Evolutionary conservation across 1,284 basidiomycete species (phyloP).

Genomic region (Cutaneotrichosporon dermatis): DNA sequence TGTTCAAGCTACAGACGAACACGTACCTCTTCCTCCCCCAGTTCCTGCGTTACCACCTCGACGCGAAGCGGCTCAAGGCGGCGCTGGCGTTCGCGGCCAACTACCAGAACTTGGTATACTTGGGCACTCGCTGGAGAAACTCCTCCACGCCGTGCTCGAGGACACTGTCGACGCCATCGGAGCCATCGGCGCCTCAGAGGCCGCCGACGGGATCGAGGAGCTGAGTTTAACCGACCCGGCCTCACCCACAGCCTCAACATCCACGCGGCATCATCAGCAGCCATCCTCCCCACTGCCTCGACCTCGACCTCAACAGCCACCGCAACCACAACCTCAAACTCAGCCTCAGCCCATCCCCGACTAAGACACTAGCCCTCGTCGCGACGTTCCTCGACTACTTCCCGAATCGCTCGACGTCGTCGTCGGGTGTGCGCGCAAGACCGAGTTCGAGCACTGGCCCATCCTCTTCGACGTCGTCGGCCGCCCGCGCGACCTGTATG

Average conservation of each 20-base stretch:
- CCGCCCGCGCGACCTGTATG: slow-evolving; percentile 82
- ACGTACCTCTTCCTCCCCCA: slow-evolving; percentile 94
- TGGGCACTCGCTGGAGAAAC: slow-evolving; percentile 86
- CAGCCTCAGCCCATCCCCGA: neutral
- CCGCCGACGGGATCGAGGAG: no score
- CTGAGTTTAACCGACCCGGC: no score
- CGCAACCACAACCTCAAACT: neutral
- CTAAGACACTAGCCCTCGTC: slow-evolving; percentile 59
- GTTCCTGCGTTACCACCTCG: slow-evolving; percentile 78
- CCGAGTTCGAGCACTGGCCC: slow-evolving; percentile 87
- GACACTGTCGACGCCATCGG: slow-evolving; percentile 61
- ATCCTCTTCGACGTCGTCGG: slow-evolving; percentile 86
- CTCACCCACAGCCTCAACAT: no score
- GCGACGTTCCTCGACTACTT: slow-evolving; percentile 94
- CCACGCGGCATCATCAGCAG: no score
- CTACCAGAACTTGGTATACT: slow-evolving; percentile 86
- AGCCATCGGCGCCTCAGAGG: no score
- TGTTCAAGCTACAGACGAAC: slow-evolving; percentile 88
- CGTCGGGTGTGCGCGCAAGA: slow-evolving; percentile 94
- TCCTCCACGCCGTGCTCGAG: slow-evolving; percentile 89
- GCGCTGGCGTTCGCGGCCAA: slow-evolving; percentile 82
- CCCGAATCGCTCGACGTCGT: slow-evolving; percentile 83
- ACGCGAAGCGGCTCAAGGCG: slow-evolving; percentile 63
- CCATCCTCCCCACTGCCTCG: neutral
- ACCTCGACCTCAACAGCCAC: neutral